Evolutionary conservation across 768 basidiomycete genomes (phyloP).

Genomic region (Lactarius psammicola): DNA sequence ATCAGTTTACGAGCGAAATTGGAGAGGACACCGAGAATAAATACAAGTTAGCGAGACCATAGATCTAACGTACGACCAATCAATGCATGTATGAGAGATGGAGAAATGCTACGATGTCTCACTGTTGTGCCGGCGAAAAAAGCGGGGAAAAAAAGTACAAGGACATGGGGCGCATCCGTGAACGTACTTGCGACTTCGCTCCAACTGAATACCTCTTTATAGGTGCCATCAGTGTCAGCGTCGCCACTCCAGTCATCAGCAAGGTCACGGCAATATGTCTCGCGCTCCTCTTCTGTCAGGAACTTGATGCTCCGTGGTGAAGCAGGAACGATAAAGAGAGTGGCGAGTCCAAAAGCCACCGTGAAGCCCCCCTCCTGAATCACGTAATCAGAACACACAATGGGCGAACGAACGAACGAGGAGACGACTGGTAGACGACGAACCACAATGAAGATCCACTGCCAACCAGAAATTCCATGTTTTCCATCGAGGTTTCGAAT

Average conservation of each 20-base stretch:
- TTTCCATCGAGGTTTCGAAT: constrained; percentile 56
- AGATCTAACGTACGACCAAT: constrained; percentile 9
- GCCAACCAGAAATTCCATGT: constrained; percentile 55
- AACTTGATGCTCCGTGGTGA: constrained; percentile 47
- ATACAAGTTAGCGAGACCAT: constrained; percentile 31
- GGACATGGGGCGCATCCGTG: constrained; percentile 50
- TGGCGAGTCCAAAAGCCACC: constrained; percentile 49
- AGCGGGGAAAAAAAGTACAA: constrained; percentile 47
- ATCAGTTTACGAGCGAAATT: neutral
- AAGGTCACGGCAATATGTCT: constrained; percentile 38
- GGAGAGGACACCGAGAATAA: neutral
- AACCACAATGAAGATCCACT: constrained; percentile 65
- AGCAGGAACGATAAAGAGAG: constrained; percentile 51
- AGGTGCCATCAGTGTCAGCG: constrained; percentile 40
- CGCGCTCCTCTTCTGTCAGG: constrained; percentile 49
- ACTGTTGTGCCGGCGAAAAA: constrained; percentile 52
- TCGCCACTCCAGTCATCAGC: constrained; percentile 33
- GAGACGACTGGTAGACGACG: too few species aligned
- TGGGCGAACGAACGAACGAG: neutral
- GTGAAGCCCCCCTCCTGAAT: constrained; percentile 60
- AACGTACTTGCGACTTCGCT: constrained; percentile 49
- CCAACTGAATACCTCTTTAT: constrained; percentile 54
- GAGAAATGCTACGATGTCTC: neutral
- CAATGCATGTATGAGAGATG: neutral
- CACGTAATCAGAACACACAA: neutral